A percentile compares a stretch with the other conserved stretches of the same genome.
Conservation (phyloP, 495 filamentous ascomycete species). For the Talaromyces ruber region DNA sequence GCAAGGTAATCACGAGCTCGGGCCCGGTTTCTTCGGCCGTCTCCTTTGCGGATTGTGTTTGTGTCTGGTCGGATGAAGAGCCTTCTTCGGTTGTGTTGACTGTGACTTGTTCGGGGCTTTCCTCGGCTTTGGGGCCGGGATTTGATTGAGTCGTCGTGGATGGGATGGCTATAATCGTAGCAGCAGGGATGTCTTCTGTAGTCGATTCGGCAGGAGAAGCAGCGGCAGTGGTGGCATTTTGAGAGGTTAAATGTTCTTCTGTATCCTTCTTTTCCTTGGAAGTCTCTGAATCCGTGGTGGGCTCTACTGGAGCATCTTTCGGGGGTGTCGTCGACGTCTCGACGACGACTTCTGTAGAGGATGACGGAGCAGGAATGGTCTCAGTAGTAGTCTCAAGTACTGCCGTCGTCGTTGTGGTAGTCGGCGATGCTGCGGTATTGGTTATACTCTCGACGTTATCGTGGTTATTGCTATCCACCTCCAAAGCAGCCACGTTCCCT, state of each 20-base stretch:
- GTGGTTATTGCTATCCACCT: background rate
- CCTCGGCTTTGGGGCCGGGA: background rate
- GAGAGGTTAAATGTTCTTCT: background rate
- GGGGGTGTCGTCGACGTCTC: background rate
- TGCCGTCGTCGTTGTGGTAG: background rate
- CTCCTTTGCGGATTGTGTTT: conserved; percentile 18
- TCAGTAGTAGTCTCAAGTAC: background rate
- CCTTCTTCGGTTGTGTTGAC: conserved; percentile 15
- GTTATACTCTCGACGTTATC: background rate
- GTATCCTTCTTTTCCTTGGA: background rate
- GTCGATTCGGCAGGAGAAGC: background rate
- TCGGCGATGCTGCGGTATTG: background rate
- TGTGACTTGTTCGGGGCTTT: background rate
- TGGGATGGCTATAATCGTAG: background rate
- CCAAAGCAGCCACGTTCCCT: conserved; percentile 1
- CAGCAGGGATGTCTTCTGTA: background rate
- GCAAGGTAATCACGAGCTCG: conserved; percentile 55
- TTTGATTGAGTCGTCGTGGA: background rate
- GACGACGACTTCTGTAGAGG: background rate
- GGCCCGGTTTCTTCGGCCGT: conserved; percentile 35
- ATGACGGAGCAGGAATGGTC: background rate
- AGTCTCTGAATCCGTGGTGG: background rate
- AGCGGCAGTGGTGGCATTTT: background rate
- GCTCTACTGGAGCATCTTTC: background rate
- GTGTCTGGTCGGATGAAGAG: conserved; percentile 26